Evolutionary conservation across 495 filamentous ascomycete genomes (phyloP).

Genomic region (Aspergillus biplanus): DNA sequence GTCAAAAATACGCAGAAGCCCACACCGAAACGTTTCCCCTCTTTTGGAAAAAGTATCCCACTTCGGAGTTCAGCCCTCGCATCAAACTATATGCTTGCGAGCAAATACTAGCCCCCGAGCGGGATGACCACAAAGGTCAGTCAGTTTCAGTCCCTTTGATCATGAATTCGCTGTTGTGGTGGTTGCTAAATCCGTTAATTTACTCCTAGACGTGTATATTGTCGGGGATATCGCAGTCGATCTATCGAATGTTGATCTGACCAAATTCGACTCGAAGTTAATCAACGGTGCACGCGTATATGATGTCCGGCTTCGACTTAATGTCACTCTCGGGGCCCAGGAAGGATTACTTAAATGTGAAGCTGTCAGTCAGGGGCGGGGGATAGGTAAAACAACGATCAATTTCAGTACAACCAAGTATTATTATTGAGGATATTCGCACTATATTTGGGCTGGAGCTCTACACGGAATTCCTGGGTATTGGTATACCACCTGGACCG

Average conservation of each 20-base stretch:
- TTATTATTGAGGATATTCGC: too few species aligned
- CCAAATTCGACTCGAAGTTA: neutral
- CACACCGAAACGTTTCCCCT: neutral
- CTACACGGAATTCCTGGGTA: too few species aligned
- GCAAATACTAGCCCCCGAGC: neutral
- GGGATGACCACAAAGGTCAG: neutral
- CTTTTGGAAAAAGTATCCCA: neutral
- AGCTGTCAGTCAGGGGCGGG: neutral
- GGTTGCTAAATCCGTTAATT: neutral
- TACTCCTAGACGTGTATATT: neutral
- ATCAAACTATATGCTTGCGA: constrained; percentile 5
- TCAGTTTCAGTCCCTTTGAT: neutral
- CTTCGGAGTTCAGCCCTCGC: neutral
- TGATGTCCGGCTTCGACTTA: neutral
- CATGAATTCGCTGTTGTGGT: neutral
- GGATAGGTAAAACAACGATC: neutral
- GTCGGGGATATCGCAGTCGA: constrained; percentile 11
- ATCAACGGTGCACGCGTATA: neutral
- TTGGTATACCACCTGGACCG: too few species aligned
- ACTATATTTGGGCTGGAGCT: too few species aligned
- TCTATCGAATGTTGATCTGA: neutral
- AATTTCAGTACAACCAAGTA: neutral
- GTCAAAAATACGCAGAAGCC: constrained; percentile 5
- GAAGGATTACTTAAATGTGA: constrained; percentile 18
- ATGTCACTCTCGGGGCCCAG: constrained; percentile 8